Percentiles rank a stretch among this genome's conserved stretches.
phyloP scores from a whole-genome alignment of 1,284 basidiomycete genomes.

The Vanrija sp. region DNA sequence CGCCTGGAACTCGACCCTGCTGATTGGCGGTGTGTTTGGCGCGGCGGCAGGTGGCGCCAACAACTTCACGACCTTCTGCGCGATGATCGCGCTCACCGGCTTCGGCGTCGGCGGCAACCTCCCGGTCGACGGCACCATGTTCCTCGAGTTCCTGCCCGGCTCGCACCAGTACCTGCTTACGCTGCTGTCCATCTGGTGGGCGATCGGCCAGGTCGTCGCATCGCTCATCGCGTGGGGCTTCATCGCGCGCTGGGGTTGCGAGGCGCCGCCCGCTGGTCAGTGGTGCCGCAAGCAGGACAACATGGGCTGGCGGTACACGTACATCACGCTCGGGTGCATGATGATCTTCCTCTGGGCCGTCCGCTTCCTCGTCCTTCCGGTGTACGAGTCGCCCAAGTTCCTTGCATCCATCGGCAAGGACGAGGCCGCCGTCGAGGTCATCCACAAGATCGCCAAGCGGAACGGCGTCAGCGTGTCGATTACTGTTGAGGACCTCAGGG shows the following conservation, averaged over 20 bases:
- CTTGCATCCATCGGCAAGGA: constrained; percentile 58
- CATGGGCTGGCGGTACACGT: constrained; percentile 62
- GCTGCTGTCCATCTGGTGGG: constrained; percentile 64
- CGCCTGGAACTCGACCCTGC: constrained; percentile 61
- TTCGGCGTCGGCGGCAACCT: constrained; percentile 61
- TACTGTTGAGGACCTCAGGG: constrained; percentile 52
- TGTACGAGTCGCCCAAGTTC: constrained; percentile 63
- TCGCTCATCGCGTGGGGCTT: constrained; percentile 52
- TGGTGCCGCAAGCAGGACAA: constrained; percentile 54
- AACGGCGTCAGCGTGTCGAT: constrained; percentile 56
- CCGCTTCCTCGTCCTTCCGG: constrained; percentile 45
- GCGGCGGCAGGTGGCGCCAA: constrained; percentile 57
- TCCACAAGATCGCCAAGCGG: constrained; percentile 52
- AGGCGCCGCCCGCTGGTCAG: constrained; percentile 9
- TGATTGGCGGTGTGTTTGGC: constrained; percentile 60
- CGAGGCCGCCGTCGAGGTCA: constrained; percentile 56
- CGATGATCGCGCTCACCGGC: constrained; percentile 50
- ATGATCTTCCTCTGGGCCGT: constrained; percentile 50
- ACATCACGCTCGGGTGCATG: constrained; percentile 54
- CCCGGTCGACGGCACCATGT: constrained; percentile 59
- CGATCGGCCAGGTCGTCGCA: constrained; percentile 54
- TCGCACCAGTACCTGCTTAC: constrained; percentile 62
- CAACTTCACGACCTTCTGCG: constrained; percentile 51
- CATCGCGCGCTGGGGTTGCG: constrained; percentile 19
- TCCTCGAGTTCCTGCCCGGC: constrained; percentile 58